Evolutionary conservation across 1,139 yeast genomes (phyloP).

Genomic region (Saccharomyces pastorianus): DNA sequence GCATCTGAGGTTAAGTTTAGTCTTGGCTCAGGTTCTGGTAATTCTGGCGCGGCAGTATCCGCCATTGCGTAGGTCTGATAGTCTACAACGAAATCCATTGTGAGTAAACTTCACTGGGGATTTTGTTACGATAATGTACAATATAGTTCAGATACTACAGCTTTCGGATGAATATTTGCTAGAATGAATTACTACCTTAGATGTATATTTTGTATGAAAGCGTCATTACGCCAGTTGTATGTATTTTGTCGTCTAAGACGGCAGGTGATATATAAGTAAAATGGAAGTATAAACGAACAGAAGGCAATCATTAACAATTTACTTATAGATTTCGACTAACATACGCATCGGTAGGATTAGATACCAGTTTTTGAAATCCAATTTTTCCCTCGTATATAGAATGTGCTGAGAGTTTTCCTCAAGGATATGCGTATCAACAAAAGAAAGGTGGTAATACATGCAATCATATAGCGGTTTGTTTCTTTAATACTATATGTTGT

Average conservation of each 20-base stretch:
- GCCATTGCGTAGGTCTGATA: constrained; percentile 2
- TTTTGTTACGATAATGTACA: neutral
- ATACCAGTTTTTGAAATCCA: neutral
- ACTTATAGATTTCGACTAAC: neutral
- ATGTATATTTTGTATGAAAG: neutral
- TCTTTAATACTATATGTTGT: too few relatives aligned
- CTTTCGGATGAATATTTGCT: neutral
- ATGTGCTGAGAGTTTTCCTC: too few relatives aligned
- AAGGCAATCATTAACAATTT: neutral
- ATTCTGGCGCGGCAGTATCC: constrained; percentile 1
- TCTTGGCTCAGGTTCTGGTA: constrained; percentile 23
- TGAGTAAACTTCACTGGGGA: neutral
- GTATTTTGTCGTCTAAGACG: neutral
- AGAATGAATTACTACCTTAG: neutral
- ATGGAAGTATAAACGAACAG: neutral
- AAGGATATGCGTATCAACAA: too few relatives aligned
- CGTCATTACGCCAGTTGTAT: neutral
- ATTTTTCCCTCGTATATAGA: too few relatives aligned
- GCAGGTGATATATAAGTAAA: neutral
- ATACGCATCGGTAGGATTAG: neutral
- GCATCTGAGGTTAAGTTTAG: constrained; percentile 9
- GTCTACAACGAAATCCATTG: neutral
- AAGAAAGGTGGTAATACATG: too few relatives aligned
- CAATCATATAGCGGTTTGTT: too few relatives aligned
- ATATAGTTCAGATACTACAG: neutral